Evolutionary conservation across 2,329 filamentous ascomycete genomes (phyloP).

Genomic region (Pseudogymnoascus sp.): DNA sequence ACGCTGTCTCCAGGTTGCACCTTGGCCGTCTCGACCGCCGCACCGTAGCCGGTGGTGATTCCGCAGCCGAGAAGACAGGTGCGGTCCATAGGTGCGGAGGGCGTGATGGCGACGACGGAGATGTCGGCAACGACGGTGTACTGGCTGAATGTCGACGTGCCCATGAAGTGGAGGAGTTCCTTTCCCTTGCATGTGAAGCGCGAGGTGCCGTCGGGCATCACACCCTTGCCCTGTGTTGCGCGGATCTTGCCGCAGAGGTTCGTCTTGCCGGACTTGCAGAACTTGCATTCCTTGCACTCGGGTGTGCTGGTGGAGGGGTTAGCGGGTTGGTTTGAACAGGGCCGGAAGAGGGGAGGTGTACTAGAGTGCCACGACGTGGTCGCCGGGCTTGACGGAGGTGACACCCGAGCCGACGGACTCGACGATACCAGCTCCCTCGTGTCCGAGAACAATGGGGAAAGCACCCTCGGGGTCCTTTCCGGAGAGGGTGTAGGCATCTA

Average conservation of each 20-base stretch:
- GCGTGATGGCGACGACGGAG: slow-evolving; percentile 88
- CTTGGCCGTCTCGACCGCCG: slow-evolving; percentile 85
- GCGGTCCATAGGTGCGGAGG: slow-evolving; percentile 87
- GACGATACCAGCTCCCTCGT: slow-evolving; percentile 86
- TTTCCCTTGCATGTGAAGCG: slow-evolving; percentile 94
- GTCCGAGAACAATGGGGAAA: slow-evolving; percentile 81
- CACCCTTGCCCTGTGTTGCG: slow-evolving; percentile 86
- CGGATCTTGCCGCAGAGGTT: slow-evolving; percentile 99
- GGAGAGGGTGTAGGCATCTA: slow-evolving; percentile 87
- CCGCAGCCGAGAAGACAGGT: slow-evolving; percentile 95
- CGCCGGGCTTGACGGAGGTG: slow-evolving; percentile 86
- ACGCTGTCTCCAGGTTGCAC: slow-evolving; percentile 85
- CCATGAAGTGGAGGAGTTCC: slow-evolving; percentile 97
- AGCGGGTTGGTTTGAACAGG: slow-evolving; percentile 6
- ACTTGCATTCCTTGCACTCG: slow-evolving; percentile 97
- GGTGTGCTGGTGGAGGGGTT: slow-evolving; percentile 59
- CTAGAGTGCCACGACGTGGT: slow-evolving; percentile 87
- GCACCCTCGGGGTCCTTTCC: slow-evolving; percentile 96
- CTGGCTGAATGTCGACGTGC: slow-evolving; percentile 96
- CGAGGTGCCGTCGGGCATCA: slow-evolving; percentile 95
- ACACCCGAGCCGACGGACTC: slow-evolving; percentile 93
- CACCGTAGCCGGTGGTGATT: slow-evolving; percentile 97
- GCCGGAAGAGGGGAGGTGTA: slow-evolving; percentile 36
- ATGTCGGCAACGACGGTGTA: slow-evolving; percentile 99
- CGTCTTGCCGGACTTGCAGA: slow-evolving; percentile 99